A percentile compares a stretch with the other conserved stretches of the same genome.
These are phyloP conservation scores for Pestalotiopsis sp. DNA, from an alignment of 2,329 filamentous ascomycete genomes.

Conservation along the genomic window DNA sequence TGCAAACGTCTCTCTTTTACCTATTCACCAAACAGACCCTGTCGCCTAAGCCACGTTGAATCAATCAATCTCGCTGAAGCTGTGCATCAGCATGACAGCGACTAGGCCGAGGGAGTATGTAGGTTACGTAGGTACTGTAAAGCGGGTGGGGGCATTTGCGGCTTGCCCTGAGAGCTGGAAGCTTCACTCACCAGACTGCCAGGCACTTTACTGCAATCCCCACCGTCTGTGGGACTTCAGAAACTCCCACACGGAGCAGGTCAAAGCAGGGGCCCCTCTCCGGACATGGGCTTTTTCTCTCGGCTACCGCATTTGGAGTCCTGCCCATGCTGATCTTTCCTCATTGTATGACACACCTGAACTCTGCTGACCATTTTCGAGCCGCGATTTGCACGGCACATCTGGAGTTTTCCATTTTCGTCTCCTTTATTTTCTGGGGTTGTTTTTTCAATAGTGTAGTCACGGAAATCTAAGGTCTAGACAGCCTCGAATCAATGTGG, in stretches of 20 bases:
- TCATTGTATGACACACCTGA: not conserved
- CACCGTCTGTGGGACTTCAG: too few relatives aligned
- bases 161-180: not conserved
- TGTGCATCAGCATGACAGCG: not conserved
- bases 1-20: not conserved
- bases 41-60: not conserved
- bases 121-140: not conserved
- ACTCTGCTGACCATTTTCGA: not conserved
- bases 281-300: too few relatives aligned
- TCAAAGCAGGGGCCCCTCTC: too few relatives aligned
- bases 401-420: not conserved
- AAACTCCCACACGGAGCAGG: too few relatives aligned
- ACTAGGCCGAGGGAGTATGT: not conserved
- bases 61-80: not conserved
- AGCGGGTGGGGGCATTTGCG: not conserved
- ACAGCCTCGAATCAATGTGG: not conserved
- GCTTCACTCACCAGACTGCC: not conserved
- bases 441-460: too few relatives aligned
- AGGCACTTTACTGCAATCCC: not conserved
- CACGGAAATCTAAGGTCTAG: too few relatives aligned
- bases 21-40: not conserved
- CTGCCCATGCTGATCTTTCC: not conserved
- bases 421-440: too few relatives aligned
- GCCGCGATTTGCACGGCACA: not conserved
- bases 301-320: not conserved